phyloP scores from a whole-genome alignment of 106 monocot species.

The Dactylorhiza incarnata region DNA sequence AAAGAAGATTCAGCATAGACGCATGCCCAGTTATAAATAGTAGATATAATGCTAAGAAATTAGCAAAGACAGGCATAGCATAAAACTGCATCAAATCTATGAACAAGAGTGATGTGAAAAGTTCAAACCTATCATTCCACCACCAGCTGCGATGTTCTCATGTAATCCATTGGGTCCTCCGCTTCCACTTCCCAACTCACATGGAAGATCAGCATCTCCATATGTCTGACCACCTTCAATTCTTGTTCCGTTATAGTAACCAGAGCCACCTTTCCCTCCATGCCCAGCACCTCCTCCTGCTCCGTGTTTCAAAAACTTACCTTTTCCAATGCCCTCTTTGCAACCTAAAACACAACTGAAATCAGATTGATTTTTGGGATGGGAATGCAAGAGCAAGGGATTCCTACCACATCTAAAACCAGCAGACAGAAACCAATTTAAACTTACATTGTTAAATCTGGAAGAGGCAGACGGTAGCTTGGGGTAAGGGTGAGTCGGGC shows the following conservation, averaged over 20 bases:
- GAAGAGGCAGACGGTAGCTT: neutral
- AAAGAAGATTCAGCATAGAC: neutral
- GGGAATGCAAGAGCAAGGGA: slow-evolving; percentile 1
- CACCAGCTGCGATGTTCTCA: slow-evolving; percentile 73
- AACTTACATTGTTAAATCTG: neutral
- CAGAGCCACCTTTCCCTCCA: slow-evolving; percentile 85
- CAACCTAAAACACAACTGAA: slow-evolving; percentile 46
- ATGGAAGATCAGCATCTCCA: slow-evolving; percentile 86
- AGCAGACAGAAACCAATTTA: neutral
- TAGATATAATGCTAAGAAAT: neutral
- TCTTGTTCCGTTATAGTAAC: slow-evolving; percentile 64
- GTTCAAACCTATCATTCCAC: slow-evolving; percentile 82
- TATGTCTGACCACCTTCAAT: slow-evolving; percentile 69
- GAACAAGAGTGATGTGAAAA: neutral
- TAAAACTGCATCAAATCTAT: neutral
- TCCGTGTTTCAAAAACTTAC: slow-evolving; percentile 65
- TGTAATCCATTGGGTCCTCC: slow-evolving; percentile 41
- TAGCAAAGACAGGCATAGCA: neutral
- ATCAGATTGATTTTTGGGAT: neutral
- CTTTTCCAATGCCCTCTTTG: slow-evolving; percentile 81
- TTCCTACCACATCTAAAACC: neutral
- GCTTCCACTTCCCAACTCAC: slow-evolving; percentile 92
- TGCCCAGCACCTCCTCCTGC: slow-evolving; percentile 96
- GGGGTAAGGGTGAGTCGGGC: neutral
- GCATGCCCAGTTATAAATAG: neutral